Base-by-base conservation (phyloP, 352 stramenopile species). In the Saprolegnia diclina region DNA sequence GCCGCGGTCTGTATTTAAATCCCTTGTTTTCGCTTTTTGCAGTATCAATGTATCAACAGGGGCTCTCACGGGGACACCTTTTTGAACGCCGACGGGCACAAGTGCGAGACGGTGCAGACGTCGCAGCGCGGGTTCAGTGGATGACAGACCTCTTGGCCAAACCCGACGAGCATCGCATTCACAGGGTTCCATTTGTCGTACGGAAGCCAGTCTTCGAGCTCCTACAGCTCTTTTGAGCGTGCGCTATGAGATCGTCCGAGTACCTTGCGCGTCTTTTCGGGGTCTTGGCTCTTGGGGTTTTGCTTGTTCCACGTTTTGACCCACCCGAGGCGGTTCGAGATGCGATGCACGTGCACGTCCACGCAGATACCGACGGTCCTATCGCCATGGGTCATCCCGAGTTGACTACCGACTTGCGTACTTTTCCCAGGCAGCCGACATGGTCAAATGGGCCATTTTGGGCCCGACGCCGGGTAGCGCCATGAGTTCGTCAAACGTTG, bases 361-460 rank as follows among this genome's bases (percentile, higher is more conserved):
- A 99, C 93, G 54, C 94, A 97, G 73, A 99, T 98, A 42, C 96
- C 96, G 13, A 88, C 74, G 18, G 80, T 91, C 35, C 83, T 88
- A 26, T 70, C 65, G 21, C 76, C 71, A 68, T 21, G 24, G 65
- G 59, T 42, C 1, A 18, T 2, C n/a, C 64, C 44, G 67, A 1
- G 56, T n/a, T n/a, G 9, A 56, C 16, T 53, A 4, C 14, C 52
- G 22, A 21, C 63, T 5, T 26, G 75, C 78, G 32, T 78, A 94
- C 85, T 83, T 89, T 57, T 88, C 76, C 84, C 91, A 98, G 1
- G 93, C 95, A 37, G 92, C 85, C 67, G 82, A 90, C 85, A 98
- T 94, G 24, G 97, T 80, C 61, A 99, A 89, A n/a, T 93, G 94
- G 11, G 94, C 95, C 94, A 99, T 99, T 76, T 99, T 99, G 5